A percentile compares a stretch with the other conserved stretches of the same genome.
These are phyloP conservation scores for Pichia kudriavzevii DNA, from an alignment of 1,139 yeast species.

Conservation along the genomic window DNA sequence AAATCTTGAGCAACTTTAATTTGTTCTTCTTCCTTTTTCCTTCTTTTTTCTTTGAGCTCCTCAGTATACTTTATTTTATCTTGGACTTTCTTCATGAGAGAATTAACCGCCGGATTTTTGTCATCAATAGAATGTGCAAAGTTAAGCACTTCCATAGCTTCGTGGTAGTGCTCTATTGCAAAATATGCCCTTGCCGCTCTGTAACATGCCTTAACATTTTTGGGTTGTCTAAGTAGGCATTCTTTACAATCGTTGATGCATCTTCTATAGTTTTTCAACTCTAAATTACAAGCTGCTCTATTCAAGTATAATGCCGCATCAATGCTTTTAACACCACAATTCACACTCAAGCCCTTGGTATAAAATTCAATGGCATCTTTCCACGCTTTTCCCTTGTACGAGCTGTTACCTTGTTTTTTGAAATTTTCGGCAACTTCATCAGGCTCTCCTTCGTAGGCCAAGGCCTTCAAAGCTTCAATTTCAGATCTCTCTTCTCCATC, in stretches of 20 bases:
- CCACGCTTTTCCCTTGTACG: slow-evolving; percentile 63
- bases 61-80: slow-evolving; percentile 30
- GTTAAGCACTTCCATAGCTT: slow-evolving; percentile 57
- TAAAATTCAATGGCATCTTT: slow-evolving; percentile 72
- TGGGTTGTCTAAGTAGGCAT: slow-evolving; percentile 59
- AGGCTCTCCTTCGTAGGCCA: slow-evolving; percentile 95
- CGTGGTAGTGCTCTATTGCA: slow-evolving; percentile 59
- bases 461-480: slow-evolving; percentile 81
- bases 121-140: slow-evolving; percentile 60
- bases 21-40: slow-evolving; percentile 24
- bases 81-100: slow-evolving; percentile 34
- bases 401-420: slow-evolving; percentile 88
- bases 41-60: slow-evolving; percentile 22
- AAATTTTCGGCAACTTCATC: slow-evolving; percentile 85
- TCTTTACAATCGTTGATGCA: slow-evolving; percentile 82
- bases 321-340: slow-evolving; percentile 47
- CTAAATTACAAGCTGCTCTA: slow-evolving; percentile 89
- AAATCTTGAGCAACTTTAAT: slow-evolving; percentile 34
- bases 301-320: slow-evolving; percentile 64
- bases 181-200: slow-evolving; percentile 80
- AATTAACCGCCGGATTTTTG: slow-evolving; percentile 46
- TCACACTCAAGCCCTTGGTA: slow-evolving; percentile 70
- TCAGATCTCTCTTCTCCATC: slow-evolving; percentile 69
- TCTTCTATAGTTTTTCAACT: slow-evolving; percentile 71
- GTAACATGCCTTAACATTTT: slow-evolving; percentile 74